Evolutionary conservation across 768 basidiomycete genomes (phyloP).

Genomic region (Tylopilus subfusipes): DNA sequence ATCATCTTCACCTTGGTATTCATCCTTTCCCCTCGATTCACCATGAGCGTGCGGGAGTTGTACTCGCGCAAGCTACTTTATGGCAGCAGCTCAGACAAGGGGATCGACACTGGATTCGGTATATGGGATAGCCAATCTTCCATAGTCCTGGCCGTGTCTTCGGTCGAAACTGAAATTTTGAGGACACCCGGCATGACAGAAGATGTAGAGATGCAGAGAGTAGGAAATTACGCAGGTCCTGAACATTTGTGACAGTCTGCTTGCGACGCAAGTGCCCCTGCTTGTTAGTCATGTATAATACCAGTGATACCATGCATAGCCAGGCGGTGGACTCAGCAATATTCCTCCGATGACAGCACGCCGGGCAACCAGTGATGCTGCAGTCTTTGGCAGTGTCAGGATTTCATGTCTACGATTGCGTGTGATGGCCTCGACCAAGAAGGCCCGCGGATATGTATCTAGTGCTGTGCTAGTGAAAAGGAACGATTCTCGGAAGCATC

Average conservation of each 20-base stretch:
- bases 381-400: not conserved
- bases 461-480: no score
- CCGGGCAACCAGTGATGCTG: not conserved
- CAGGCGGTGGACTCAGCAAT: not conserved
- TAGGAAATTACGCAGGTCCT: not conserved
- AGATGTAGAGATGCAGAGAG: slow-evolving; percentile 6
- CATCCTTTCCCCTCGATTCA: not conserved
- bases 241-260: not conserved
- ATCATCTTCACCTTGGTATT: not conserved
- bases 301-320: not conserved
- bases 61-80: not conserved
- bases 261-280: not conserved
- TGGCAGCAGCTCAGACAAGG: not conserved
- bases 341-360: not conserved
- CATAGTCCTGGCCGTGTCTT: not conserved
- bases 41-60: not conserved
- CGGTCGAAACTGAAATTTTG: not conserved
- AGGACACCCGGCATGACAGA: not conserved
- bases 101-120: slow-evolving; percentile 13
- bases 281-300: not conserved
- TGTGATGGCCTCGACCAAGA: not conserved
- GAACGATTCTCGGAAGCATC: not conserved
- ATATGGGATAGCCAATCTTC: not conserved
- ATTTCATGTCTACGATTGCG: not conserved
- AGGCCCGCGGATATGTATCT: not conserved